Percentiles rank a stretch among this genome's conserved stretches.
Conservation (phyloP, 202 grass and related monocot genomes). For the Elaeis oleifera region DNA sequence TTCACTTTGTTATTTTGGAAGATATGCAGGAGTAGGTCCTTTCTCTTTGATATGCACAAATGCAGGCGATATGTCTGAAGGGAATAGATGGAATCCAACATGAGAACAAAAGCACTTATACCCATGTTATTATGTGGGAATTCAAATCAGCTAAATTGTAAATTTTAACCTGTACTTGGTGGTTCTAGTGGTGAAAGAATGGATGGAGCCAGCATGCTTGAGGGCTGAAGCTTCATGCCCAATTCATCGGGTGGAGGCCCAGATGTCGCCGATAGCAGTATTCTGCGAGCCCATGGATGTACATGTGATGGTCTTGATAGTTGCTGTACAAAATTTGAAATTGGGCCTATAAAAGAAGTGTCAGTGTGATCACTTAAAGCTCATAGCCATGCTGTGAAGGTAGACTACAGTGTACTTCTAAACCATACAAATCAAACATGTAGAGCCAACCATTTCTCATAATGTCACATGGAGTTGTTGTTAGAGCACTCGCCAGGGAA, state of each 20-base stretch:
- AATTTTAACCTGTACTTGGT: constrained; percentile 26
- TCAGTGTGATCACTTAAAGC: background rate
- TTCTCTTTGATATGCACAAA: constrained; percentile 3
- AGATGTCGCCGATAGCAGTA: constrained; percentile 31
- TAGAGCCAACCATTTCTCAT: no score
- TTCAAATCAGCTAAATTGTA: background rate
- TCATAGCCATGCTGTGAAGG: background rate
- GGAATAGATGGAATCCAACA: constrained; percentile 7
- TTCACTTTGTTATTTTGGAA: constrained; percentile 4
- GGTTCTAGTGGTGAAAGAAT: background rate
- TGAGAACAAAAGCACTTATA: constrained; percentile 12
- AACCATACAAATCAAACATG: background rate
- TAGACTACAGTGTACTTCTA: background rate
- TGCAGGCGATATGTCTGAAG: constrained; percentile 21
- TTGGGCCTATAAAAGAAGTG: constrained; percentile 3
- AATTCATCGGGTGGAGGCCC: constrained; percentile 23
- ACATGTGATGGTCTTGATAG: constrained; percentile 29
- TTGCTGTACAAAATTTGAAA: constrained; percentile 21
- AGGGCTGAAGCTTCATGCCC: constrained; percentile 20
- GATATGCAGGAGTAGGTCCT: constrained; percentile 17
- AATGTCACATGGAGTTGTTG: no score
- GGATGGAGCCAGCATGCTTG: constrained; percentile 26
- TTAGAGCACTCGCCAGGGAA: no score
- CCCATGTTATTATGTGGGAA: background rate
- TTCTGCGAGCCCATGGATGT: constrained; percentile 30